Evolutionary conservation across 495 filamentous ascomycete species (phyloP).

Genomic region (Neurospora sp.): DNA sequence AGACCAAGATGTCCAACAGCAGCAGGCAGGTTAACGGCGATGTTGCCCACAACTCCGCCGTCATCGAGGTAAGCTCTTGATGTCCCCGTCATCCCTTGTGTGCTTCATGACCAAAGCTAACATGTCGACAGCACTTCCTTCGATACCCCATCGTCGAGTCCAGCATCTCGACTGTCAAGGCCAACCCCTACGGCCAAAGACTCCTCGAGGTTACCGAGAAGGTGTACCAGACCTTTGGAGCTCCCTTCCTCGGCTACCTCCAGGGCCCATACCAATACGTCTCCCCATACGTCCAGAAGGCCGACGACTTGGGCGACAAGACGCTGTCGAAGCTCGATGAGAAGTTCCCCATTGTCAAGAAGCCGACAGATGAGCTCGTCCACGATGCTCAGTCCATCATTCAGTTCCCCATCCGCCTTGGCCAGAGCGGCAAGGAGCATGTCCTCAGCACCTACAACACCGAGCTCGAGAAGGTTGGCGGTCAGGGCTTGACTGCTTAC

Average conservation of each 20-base stretch:
- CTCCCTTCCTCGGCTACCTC: conserved; percentile 70
- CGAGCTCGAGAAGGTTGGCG: conserved; percentile 69
- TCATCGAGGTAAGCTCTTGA: conserved; percentile 15
- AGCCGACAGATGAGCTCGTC: conserved; percentile 70
- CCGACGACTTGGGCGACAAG: conserved; percentile 68
- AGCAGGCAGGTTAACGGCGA: conserved; percentile 19
- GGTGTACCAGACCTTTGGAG: conserved; percentile 51
- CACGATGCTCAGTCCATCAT: conserved; percentile 52
- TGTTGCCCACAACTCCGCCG: conserved; percentile 13
- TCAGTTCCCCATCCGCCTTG: conserved; percentile 55
- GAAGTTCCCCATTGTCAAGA: conserved; percentile 78
- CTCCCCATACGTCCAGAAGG: conserved; percentile 72
- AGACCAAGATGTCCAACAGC: conserved; percentile 13
- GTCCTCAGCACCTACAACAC: conserved; percentile 59
- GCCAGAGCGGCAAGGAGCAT: conserved; percentile 63
- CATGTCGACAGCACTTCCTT: conserved; percentile 55
- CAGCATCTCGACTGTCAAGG: conserved; percentile 64
- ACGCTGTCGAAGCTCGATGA: conserved; percentile 65
- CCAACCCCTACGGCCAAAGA: conserved; percentile 69
- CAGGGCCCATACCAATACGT: conserved; percentile 65
- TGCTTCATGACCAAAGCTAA: conserved; percentile 1
- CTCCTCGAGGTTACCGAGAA: conserved; percentile 61
- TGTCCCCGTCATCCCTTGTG: background rate
- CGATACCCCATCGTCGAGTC: conserved; percentile 81
- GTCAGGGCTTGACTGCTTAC: conserved; percentile 53